Evolutionary conservation across 1,139 yeast genomes (phyloP), one percentile per base, ranked within the genome.

Genomic region (Cylindricascospora bacillispora): DNA sequence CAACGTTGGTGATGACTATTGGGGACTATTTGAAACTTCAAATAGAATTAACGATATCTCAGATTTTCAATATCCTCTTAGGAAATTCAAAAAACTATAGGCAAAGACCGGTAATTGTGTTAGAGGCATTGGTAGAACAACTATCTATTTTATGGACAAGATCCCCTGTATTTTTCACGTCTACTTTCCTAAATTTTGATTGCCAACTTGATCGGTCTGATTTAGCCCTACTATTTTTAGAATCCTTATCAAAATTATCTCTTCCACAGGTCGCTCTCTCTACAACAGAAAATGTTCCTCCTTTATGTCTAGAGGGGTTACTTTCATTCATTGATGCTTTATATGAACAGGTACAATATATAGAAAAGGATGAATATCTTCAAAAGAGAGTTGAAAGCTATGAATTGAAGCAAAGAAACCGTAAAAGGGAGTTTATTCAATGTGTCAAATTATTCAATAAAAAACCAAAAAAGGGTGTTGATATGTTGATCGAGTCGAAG

Each of bases 131-230:
- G 44, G 67, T 86, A 25, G 98, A 92, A 52, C 74, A 89, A 11
- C 59, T 89, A 3, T 78, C 95, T 6, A 70, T 83, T 27, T 58
- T 89, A 30, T 79, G 92, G 93, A 70, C 83, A 4, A 70, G 94
- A 36, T 73, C 82, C 1, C 92, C 94, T 1, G 59, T 70, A 3
- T 77, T 83, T 37, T 85, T 86, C 53, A 71, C 86, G 9, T 69
- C 73, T 28, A 56, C 85, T 24, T 89, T 80, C 49, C 75, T 81
- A 32, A 78, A 77, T 35, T 92, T 75, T 49, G 98, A 92, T 54
- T 89, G 97, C 56, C 92, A 85, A 48, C 76, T 85, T 40, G 93
- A 85, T 39, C 70, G 92, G 40, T 67, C 79, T 1, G 95, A 92
- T 52, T 58, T 92, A 35, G 67, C 93, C n/a, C 68, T 67, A 15